Evolutionary conservation across 805 yeast species (phyloP), one percentile per base, ranked within the genome.

Genomic region (Starmera amethionina): DNA sequence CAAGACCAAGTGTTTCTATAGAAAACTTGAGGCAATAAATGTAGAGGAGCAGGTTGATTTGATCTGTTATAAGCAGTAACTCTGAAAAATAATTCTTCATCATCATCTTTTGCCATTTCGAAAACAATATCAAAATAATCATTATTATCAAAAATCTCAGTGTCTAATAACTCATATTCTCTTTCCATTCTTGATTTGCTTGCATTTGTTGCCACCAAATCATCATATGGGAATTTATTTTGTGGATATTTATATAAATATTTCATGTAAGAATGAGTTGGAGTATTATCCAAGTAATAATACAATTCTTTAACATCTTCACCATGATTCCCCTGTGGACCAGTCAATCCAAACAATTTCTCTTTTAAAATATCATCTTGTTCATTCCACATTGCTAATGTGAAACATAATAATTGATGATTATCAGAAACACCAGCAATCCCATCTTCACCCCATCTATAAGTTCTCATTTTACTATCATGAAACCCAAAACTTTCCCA

Each of bases 371-470:
- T 74, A 34, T 75, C 79, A 62, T 88, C 97, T 49, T 85, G 68
- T 48, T 84, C 95, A 64, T 88, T 88, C 97, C 97, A 88, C 45
- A 89, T 67, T 3, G 89, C 95, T 67, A 88, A 68, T n/a, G 83
- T 73, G 49, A 85, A 60, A 57, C 90, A 81, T 29, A 85, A 65
- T 48, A 75, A 60, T 55, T 85, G 96, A 54, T 82, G 87, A 45
- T 83, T 76, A 57, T 88, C 97, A 45, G 84, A 75, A 16, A 85
- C 81, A 38, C 97, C 97, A 10, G 90, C 94, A 49, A 88, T 65
- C 2, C 97, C 97, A 58, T 88, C 96, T 59, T 89, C 97, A 34
- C 96, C 95, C 97, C 97, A 88, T 35, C 97, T 70, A 58, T 83
- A 88, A 12, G 85, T 76, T 48, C 97, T 67, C 18, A 88, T 75